phyloP scores from a whole-genome alignment of 192 early-diverging fungal species.

The Coemansia guatemalensis region DNA sequence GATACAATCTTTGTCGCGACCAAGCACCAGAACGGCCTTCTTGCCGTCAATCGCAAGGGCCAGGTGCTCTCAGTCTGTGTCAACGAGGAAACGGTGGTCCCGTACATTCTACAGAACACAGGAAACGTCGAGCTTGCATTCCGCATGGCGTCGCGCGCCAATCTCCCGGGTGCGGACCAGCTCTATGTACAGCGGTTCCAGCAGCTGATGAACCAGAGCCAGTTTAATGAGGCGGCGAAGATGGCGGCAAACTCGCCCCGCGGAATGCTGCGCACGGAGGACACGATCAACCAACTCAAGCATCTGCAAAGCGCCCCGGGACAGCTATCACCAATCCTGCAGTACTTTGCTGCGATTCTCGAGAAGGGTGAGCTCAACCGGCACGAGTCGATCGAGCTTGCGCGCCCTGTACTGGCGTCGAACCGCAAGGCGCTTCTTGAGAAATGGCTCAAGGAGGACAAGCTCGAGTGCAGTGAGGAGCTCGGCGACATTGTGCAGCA shows the following conservation, averaged over 20 bases:
- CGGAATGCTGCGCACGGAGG: slow-evolving; percentile 90
- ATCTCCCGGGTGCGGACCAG: slow-evolving; percentile 90
- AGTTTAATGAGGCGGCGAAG: slow-evolving; percentile 89
- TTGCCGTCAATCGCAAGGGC: slow-evolving; percentile 95
- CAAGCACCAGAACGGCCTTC: slow-evolving; percentile 87
- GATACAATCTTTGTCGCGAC: slow-evolving; percentile 99
- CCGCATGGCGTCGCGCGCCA: slow-evolving; percentile 83
- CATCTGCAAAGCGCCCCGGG: slow-evolving; percentile 71
- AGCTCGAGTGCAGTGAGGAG: slow-evolving; percentile 97
- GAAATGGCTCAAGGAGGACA: slow-evolving; percentile 99
- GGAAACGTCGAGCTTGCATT: slow-evolving; percentile 90
- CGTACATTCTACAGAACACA: slow-evolving; percentile 82
- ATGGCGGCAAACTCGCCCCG: slow-evolving; percentile 93
- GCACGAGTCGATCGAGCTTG: slow-evolving; percentile 91
- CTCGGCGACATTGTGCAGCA: slow-evolving; percentile 96
- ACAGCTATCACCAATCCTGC: slow-evolving; percentile 88
- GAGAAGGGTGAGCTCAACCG: slow-evolving; percentile 95
- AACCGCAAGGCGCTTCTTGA: slow-evolving; percentile 91
- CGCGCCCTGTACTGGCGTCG: slow-evolving; percentile 86
- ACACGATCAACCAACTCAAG: slow-evolving; percentile 95
- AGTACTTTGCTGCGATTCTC: slow-evolving; percentile 96
- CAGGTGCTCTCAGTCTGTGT: slow-evolving; percentile 93
- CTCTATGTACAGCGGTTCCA: slow-evolving; percentile 93
- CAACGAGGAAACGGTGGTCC: slow-evolving; percentile 87
- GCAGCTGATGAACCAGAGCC: slow-evolving; percentile 70